Percentiles rank a stretch among this genome's conserved stretches.
Evolutionary conservation across 202 grass and related monocot species (phyloP).

Genomic region (Hordeum pubiflorum): DNA sequence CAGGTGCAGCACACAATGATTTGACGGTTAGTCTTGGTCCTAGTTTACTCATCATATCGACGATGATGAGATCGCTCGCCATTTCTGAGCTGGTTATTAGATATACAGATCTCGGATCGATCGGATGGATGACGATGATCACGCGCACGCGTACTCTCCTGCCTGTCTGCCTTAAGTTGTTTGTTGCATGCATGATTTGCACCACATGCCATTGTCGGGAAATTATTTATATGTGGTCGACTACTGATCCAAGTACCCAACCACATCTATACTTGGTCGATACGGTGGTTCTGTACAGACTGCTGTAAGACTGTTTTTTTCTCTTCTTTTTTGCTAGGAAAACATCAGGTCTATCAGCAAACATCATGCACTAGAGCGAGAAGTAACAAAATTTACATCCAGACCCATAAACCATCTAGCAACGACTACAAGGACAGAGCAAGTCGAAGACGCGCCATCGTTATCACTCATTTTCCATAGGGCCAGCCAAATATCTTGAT

Average conservation of each 20-base stretch:
- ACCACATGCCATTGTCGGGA: conserved; percentile 23
- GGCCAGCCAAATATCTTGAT: too few relatives aligned
- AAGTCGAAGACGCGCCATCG: too few relatives aligned
- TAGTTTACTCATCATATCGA: not conserved
- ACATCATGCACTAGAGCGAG: too few relatives aligned
- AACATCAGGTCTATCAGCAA: too few relatives aligned
- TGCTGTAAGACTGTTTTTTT: too few relatives aligned
- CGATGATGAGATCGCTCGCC: not conserved
- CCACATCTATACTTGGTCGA: too few relatives aligned
- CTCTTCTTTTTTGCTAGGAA: too few relatives aligned
- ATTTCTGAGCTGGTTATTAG: not conserved
- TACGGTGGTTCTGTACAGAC: too few relatives aligned
- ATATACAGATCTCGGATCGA: not conserved
- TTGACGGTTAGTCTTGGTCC: not conserved
- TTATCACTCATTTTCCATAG: too few relatives aligned
- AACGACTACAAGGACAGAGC: too few relatives aligned
- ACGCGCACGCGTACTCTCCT: not conserved
- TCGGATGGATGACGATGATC: not conserved
- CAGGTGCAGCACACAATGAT: not conserved
- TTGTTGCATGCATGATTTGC: conserved; percentile 14
- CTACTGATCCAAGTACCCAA: too few relatives aligned
- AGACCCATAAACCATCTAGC: accelerated
- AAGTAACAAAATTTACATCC: too few relatives aligned
- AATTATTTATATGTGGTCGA: not conserved
- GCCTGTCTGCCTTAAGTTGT: not conserved